phyloP scores from a whole-genome alignment of 108 stramenopile species.

The Cyclotella cryptica region DNA sequence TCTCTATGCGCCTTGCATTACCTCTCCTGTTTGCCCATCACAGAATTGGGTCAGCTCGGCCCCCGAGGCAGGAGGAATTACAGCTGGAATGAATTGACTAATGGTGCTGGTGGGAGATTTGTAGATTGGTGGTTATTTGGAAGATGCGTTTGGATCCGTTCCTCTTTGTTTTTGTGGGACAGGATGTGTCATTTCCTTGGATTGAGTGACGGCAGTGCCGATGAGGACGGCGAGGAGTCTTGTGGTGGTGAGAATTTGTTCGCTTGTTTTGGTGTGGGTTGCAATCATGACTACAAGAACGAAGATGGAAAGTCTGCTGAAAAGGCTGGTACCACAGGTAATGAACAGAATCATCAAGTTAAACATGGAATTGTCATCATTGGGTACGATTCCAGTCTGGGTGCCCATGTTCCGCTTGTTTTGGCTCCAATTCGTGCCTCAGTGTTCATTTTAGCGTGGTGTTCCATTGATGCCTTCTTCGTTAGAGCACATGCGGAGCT shows the following conservation, averaged over 20 bases:
- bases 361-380: slow-evolving; percentile 45
- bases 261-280: slow-evolving; percentile 43
- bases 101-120: slow-evolving; percentile 38
- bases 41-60: slow-evolving; percentile 27
- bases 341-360: slow-evolving; percentile 3
- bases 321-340: not conserved
- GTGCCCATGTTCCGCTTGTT: slow-evolving; percentile 67
- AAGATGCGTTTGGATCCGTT: slow-evolving; percentile 44
- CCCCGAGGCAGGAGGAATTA: slow-evolving; percentile 35
- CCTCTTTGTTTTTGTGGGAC: slow-evolving; percentile 25
- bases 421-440: slow-evolving; percentile 49
- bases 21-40: slow-evolving; percentile 17
- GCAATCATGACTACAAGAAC: not conserved
- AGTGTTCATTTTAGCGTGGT: slow-evolving; percentile 45
- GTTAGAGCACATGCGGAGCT: slow-evolving; percentile 31
- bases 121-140: slow-evolving; percentile 52
- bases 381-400: slow-evolving; percentile 79
- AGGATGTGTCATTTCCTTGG: slow-evolving; percentile 8
- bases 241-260: slow-evolving; percentile 45
- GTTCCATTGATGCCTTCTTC: slow-evolving; percentile 42
- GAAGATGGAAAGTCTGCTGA: not conserved
- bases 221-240: slow-evolving; percentile 4
- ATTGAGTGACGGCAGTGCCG: not conserved
- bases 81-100: slow-evolving; percentile 42
- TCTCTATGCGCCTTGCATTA: slow-evolving; percentile 24